Evolutionary conservation across 2,329 filamentous ascomycete genomes (phyloP).

Genomic region (Talaromyces sp.): DNA sequence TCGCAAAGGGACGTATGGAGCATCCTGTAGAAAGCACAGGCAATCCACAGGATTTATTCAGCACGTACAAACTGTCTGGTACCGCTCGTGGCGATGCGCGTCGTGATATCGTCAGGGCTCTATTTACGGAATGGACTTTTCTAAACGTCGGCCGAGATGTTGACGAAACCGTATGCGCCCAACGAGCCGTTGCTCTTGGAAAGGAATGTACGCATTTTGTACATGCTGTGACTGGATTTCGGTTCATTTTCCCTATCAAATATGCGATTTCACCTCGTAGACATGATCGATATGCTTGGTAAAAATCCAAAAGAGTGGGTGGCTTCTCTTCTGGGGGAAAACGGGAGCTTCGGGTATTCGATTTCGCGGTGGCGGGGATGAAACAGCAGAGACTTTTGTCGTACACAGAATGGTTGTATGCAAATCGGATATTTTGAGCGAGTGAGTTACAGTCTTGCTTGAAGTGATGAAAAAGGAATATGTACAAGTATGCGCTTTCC

Average conservation of each 20-base stretch:
- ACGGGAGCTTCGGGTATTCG: neutral
- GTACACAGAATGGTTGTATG: neutral
- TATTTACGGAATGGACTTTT: neutral
- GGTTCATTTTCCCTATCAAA: neutral
- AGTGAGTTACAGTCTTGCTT: neutral
- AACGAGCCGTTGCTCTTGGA: neutral
- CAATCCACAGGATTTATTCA: neutral
- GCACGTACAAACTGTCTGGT: neutral
- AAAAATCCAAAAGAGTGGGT: neutral
- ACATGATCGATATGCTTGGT: neutral
- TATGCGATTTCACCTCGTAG: neutral
- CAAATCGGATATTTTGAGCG: neutral
- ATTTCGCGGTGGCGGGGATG: neutral
- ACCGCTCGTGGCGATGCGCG: neutral
- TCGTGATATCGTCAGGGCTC: neutral
- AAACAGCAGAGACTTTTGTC: too few relatives aligned
- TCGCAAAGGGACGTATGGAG: constrained; percentile 4
- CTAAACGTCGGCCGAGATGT: neutral
- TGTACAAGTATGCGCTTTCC: neutral
- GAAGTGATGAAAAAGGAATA: neutral
- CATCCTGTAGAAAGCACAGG: neutral
- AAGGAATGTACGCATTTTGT: constrained; percentile 1
- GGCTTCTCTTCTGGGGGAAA: neutral
- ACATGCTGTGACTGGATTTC: neutral
- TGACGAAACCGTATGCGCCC: neutral